phyloP scores from a whole-genome alignment of 2,329 filamentous ascomycete genomes.

The Pyrenophora teres region DNA sequence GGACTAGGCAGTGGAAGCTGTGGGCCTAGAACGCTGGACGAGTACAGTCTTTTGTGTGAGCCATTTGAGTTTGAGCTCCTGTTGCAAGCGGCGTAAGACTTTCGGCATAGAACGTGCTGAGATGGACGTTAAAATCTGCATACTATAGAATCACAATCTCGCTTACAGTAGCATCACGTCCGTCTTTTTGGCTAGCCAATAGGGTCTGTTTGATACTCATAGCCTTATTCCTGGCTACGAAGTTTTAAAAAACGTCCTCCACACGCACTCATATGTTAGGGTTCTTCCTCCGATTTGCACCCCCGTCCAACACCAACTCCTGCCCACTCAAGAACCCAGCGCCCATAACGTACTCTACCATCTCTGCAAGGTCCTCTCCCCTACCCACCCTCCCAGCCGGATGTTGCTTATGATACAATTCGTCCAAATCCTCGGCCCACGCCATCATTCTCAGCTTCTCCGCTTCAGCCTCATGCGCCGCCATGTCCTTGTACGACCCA shows the following conservation, averaged over 20 bases:
- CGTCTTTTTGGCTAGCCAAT: not conserved
- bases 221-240: too few species aligned
- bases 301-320: constrained; percentile 29
- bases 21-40: constrained; percentile 57
- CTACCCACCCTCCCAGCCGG: constrained; percentile 55
- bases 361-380: constrained; percentile 53
- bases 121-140: not conserved
- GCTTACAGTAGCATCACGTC: not conserved
- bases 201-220: too few species aligned
- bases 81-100: constrained; percentile 16
- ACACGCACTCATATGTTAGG: constrained; percentile 19
- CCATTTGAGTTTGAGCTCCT: constrained; percentile 47
- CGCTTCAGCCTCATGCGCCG: constrained; percentile 24
- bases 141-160: not conserved
- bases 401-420: constrained; percentile 56
- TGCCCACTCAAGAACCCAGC: constrained; percentile 48
- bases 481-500: constrained; percentile 19
- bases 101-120: not conserved
- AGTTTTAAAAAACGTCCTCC: too few species aligned
- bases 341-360: constrained; percentile 50
- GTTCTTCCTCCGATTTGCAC: constrained; percentile 31
- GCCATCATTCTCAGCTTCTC: constrained; percentile 18
- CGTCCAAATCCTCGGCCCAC: constrained; percentile 54
- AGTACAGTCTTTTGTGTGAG: constrained; percentile 47
- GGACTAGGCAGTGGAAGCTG: constrained; percentile 67